A percentile compares a stretch with the other conserved stretches of the same genome.
These are phyloP conservation scores for Hypoxylon sp. DNA, from an alignment of 2,329 filamentous ascomycete species.

Conservation along the genomic window DNA sequence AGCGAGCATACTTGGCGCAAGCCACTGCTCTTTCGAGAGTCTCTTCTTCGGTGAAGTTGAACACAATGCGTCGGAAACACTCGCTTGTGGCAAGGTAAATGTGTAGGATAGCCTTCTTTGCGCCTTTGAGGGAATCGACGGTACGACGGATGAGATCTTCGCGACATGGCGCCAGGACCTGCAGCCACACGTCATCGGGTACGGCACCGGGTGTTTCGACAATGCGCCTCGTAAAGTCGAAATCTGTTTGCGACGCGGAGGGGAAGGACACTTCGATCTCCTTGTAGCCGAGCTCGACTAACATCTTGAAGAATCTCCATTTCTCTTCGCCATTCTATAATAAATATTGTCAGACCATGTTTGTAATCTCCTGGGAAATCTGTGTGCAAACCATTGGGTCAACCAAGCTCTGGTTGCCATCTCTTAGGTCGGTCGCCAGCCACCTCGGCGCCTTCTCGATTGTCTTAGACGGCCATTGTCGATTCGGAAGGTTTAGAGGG, in stretches of 20 bases:
- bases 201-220: slow-evolving; percentile 87
- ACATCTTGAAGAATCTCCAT: slow-evolving; percentile 94
- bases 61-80: slow-evolving; percentile 93
- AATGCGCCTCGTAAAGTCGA: slow-evolving; percentile 90
- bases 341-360: slow-evolving; percentile 28
- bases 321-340: slow-evolving; percentile 91
- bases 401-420: slow-evolving; percentile 93
- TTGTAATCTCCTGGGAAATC: neutral
- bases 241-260: slow-evolving; percentile 94
- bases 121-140: slow-evolving; percentile 87
- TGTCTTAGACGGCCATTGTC: slow-evolving; percentile 87
- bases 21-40: slow-evolving; percentile 84
- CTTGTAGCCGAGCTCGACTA: slow-evolving; percentile 93
- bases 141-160: slow-evolving; percentile 91
- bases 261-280: slow-evolving; percentile 98
- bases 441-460: slow-evolving; percentile 90
- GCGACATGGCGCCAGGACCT: slow-evolving; percentile 92
- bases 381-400: slow-evolving; percentile 85
- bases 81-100: slow-evolving; percentile 97
- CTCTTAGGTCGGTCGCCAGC: slow-evolving; percentile 89
- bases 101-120: slow-evolving; percentile 95
- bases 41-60: slow-evolving; percentile 87
- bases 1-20: slow-evolving; percentile 88
- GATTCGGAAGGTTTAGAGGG: slow-evolving; percentile 75
- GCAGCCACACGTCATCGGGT: slow-evolving; percentile 91